A percentile compares a stretch with the other conserved stretches of the same genome.
These are phyloP conservation scores for Yamadazyma endophytica DNA, from an alignment of 805 yeast species.

Conservation along the genomic window DNA sequence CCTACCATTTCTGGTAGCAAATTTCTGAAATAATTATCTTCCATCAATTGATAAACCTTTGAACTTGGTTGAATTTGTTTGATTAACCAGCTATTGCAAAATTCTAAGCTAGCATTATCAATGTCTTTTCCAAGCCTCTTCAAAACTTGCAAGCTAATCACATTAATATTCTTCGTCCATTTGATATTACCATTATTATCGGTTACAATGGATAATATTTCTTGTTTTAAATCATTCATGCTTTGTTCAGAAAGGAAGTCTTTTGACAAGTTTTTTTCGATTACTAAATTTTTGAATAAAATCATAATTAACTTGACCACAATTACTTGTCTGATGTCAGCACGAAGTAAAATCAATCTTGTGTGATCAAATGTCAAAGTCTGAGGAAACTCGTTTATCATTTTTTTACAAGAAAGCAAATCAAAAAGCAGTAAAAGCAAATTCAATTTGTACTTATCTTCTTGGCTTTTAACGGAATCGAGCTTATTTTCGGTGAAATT, in stretches of 20 bases:
- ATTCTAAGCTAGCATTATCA: slow-evolving; percentile 42
- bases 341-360: slow-evolving; percentile 69
- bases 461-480: not conserved
- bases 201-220: slow-evolving; percentile 72
- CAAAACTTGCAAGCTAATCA: slow-evolving; percentile 69
- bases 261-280: slow-evolving; percentile 23
- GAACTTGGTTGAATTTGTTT: slow-evolving; percentile 84
- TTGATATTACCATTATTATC: slow-evolving; percentile 85
- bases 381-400: slow-evolving; percentile 79
- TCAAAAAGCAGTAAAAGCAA: slow-evolving; percentile 51
- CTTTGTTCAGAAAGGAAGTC: slow-evolving; percentile 29
- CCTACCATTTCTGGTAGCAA: slow-evolving; percentile 20
- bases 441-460: slow-evolving; percentile 6
- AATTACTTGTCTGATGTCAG: slow-evolving; percentile 81
- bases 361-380: slow-evolving; percentile 83
- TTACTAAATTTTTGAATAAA: slow-evolving; percentile 64
- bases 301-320: slow-evolving; percentile 73
- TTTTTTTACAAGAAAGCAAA: slow-evolving; percentile 70
- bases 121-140: too few species aligned
- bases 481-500: slow-evolving; percentile 8
- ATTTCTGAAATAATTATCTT: slow-evolving; percentile 56
- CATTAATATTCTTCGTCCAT: slow-evolving; percentile 80
- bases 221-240: slow-evolving; percentile 54
- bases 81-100: slow-evolving; percentile 73
- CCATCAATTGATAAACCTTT: slow-evolving; percentile 72